A percentile compares a stretch with the other conserved stretches of the same genome.
These are phyloP conservation scores for Bassia scoparia DNA, from an alignment of 148 eudicot species.

Conservation along the genomic window DNA sequence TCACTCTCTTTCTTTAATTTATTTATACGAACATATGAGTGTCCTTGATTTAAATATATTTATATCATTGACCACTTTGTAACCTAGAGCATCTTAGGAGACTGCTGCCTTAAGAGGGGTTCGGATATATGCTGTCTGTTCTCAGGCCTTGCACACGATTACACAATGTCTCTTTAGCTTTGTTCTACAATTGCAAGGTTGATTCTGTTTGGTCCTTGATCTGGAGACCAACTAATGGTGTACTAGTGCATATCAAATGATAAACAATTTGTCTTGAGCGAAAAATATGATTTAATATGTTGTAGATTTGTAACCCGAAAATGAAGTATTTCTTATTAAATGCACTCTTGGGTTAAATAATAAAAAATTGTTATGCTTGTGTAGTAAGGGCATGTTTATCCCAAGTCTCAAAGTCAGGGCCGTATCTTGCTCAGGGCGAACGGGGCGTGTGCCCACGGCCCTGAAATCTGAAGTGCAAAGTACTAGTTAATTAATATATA, in stretches of 20 bases:
- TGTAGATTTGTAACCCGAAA: neutral
- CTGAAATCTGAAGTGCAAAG: too few relatives aligned
- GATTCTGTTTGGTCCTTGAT: neutral
- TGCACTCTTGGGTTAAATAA: neutral
- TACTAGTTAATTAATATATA: too few relatives aligned
- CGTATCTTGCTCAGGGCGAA: too few relatives aligned
- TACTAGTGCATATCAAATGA: neutral
- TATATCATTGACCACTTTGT: neutral
- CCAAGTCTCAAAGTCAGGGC: too few relatives aligned
- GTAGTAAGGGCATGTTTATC: too few relatives aligned
- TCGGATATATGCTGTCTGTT: neutral
- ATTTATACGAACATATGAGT: neutral
- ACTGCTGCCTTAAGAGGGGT: neutral
- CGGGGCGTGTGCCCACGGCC: too few relatives aligned
- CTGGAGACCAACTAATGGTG: neutral
- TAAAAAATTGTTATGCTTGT: neutral
- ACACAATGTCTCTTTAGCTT: neutral
- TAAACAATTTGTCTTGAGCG: neutral
- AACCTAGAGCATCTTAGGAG: neutral
- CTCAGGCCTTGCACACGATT: too few relatives aligned
- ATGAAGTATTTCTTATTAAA: neutral
- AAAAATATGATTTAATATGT: neutral
- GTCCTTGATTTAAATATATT: neutral
- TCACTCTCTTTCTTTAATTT: neutral
- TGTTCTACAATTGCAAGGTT: neutral